Percentiles rank a stretch among this genome's conserved stretches.
Conservation (phyloP, 2,329 filamentous ascomycete genomes). For the Cladophialophora bantiana region DNA sequence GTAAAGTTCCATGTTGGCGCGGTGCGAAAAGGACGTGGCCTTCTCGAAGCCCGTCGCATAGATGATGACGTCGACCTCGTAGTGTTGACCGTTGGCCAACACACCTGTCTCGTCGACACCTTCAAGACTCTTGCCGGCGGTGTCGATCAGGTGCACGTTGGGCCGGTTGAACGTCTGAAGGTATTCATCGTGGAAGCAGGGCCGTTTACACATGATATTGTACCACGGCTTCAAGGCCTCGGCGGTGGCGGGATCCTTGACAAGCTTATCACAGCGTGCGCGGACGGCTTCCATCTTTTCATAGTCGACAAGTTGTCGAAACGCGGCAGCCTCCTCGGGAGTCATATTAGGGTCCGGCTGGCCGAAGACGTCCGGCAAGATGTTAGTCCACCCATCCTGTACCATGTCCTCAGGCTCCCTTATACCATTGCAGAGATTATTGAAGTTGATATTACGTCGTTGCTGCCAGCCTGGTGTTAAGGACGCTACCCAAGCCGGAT, state of each 20-base stretch:
- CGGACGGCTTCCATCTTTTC: conserved; percentile 44
- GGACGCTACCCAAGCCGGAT: conserved; percentile 22
- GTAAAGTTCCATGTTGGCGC: conserved; percentile 40
- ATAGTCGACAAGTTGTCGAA: conserved; percentile 32
- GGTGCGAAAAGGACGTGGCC: conserved; percentile 24
- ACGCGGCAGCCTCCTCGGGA: conserved; percentile 14
- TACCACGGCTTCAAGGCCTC: conserved; percentile 66
- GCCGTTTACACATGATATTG: conserved; percentile 68
- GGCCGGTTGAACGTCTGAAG: conserved; percentile 64
- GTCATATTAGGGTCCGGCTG: conserved; percentile 20
- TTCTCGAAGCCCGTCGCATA: conserved; percentile 56
- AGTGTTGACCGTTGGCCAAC: conserved; percentile 56
- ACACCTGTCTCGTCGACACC: conserved; percentile 56
- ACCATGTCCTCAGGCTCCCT: too few relatives aligned
- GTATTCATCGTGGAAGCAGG: conserved; percentile 68
- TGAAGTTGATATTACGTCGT: conserved; percentile 43
- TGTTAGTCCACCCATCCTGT: conserved; percentile 33
- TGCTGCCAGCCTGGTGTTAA: conserved; percentile 45
- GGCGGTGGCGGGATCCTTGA: conserved; percentile 61
- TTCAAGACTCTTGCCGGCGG: conserved; percentile 61
- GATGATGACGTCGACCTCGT: conserved; percentile 57
- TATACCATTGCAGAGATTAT: conserved; percentile 39
- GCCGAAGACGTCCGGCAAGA: conserved; percentile 45
- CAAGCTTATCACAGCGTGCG: conserved; percentile 55
- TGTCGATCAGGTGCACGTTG: conserved; percentile 68